Conservation (phyloP, 306 rosid genomes). For the Lablab purpureus region DNA sequence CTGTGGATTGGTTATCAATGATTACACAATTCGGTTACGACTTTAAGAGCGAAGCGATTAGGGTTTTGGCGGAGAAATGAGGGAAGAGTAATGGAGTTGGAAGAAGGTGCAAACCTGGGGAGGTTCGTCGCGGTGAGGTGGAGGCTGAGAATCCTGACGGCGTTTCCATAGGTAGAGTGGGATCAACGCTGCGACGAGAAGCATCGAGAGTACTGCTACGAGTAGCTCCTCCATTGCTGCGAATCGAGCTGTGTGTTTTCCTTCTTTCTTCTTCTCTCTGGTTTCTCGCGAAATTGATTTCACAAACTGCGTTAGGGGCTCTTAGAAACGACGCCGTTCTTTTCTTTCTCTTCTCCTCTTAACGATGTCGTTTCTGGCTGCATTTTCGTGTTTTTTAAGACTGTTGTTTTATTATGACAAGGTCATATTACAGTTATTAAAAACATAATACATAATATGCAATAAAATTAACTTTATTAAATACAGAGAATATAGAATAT, state of each 20-base stretch:
- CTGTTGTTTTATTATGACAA: background rate
- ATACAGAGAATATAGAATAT: too few species aligned
- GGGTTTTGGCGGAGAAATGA: constrained; percentile 36
- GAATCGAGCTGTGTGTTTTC: background rate
- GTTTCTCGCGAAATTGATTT: constrained; percentile 23
- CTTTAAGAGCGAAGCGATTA: background rate
- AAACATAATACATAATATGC: background rate
- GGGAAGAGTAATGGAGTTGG: constrained; percentile 6
- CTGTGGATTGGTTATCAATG: constrained; percentile 47
- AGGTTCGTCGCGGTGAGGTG: constrained; percentile 61
- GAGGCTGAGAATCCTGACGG: constrained; percentile 63
- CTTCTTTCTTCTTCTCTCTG: background rate
- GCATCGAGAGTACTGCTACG: constrained; percentile 65
- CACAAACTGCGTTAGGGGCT: background rate
- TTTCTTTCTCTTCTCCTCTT: background rate
- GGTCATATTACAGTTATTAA: background rate
- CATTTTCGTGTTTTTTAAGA: background rate
- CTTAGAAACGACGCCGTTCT: background rate
- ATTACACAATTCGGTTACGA: background rate
- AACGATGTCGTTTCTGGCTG: background rate
- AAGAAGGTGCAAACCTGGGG: constrained; percentile 67
- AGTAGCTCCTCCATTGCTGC: constrained; percentile 75
- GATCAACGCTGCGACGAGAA: constrained; percentile 64
- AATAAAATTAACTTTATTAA: background rate
- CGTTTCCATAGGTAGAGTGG: constrained; percentile 92